Base-by-base conservation (phyloP, 2,329 filamentous ascomycete genomes). In the Exophiala aquamarina region DNA sequence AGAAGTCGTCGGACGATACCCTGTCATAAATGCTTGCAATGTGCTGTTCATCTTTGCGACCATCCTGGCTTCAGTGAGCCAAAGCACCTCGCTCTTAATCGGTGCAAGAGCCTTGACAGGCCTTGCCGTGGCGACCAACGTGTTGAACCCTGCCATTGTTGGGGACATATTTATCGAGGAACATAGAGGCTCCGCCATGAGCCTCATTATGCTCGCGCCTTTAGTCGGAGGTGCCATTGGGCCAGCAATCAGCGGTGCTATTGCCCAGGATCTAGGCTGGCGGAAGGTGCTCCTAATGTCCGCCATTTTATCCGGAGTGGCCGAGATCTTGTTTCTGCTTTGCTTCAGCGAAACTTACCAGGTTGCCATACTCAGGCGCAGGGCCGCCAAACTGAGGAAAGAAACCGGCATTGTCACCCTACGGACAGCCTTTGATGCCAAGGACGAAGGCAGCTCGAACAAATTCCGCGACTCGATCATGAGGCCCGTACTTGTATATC, bases 81-180 rank as follows among this genome's bases (percentile, higher is more conserved):
- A 66, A 8, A 70, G 58, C 44, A 64, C 65, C 4, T 47, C 57
- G 1, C 45, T 72, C 3, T 63, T 75, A 49, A 72, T 75, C 40
- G 62, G 62, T 7, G 65, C 69, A 1, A 57, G 72, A 31, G 70
- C 69, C 54, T 64, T 77, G 49, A 71, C 72, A 34, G 69, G 70
- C 32, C 55, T 69, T 23, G 64, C 68, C 33, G 72, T 75, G 4
- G 66, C 70, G 15, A 67, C 68, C 3, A 72, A 82, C 53, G 81
- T 84, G 7, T 69, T 86, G 14, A 81, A 77, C 52, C 82, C 82
- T 1, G 78, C 81, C 18, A 79, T 85, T 42, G 74, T 85, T 14
- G 82, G 81, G 18, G 82, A 85, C 60, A 76, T 84, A 53, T 84
- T 83, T 59, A 63, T 67, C 2, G 67, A 73, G 1, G 81, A 84